Conservation (phyloP, 1,284 basidiomycete genomes). For the Sanghuangporus baumii region DNA sequence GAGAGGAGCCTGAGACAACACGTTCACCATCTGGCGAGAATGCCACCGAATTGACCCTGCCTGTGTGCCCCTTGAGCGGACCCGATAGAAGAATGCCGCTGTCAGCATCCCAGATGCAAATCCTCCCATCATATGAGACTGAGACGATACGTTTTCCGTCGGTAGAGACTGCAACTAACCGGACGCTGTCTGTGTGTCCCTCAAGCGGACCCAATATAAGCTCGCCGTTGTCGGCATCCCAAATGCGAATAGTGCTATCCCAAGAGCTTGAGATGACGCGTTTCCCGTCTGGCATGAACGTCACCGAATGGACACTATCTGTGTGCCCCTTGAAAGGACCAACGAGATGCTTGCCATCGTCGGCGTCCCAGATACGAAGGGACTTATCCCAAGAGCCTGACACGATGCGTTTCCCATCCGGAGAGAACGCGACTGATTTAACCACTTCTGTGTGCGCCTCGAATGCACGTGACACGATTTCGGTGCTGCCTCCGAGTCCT, state of each 20-base stretch:
- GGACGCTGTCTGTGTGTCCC: not conserved
- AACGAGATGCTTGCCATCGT: not conserved
- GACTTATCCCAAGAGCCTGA: not conserved
- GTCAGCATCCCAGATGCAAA: not conserved
- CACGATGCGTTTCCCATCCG: not conserved
- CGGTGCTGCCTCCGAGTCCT: too few relatives aligned
- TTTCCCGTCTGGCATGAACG: not conserved
- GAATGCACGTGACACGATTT: too few relatives aligned
- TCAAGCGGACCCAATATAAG: not conserved
- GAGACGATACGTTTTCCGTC: slow-evolving; percentile 2
- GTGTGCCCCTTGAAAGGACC: not conserved
- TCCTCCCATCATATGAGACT: not conserved
- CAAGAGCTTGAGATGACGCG: not conserved
- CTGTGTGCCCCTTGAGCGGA: not conserved
- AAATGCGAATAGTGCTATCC: not conserved
- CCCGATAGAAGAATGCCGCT: not conserved
- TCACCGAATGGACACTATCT: not conserved
- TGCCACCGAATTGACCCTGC: not conserved
- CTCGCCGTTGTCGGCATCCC: not conserved
- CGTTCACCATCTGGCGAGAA: slow-evolving; percentile 3
- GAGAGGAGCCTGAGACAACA: not conserved
- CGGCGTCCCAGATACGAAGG: not conserved
- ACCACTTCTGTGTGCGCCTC: not conserved
- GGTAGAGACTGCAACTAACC: not conserved
- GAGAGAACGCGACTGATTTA: slow-evolving; percentile 4